phyloP scores from a whole-genome alignment of 163 green algal species.

The Scenedesmus sp. region DNA sequence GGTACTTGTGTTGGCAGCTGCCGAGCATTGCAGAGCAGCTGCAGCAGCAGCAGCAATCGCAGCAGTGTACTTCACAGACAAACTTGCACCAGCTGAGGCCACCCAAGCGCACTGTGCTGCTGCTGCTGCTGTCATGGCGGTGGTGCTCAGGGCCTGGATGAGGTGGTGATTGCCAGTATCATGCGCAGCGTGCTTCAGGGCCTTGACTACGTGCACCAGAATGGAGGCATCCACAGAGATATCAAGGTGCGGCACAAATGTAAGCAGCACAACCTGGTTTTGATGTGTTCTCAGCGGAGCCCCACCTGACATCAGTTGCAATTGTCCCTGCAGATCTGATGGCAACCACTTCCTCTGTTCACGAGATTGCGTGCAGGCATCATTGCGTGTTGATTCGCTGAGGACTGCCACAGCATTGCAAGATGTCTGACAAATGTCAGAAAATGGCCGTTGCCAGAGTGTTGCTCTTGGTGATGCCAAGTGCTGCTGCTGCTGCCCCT shows the following conservation, averaged over 20 bases:
- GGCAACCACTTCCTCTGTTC: too few relatives aligned
- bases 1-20: too few relatives aligned
- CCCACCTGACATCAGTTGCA: not conserved
- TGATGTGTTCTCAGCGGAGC: not conserved
- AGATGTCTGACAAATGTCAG: too few relatives aligned
- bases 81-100: not conserved
- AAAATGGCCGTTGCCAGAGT: too few relatives aligned
- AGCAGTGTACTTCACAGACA: not conserved
- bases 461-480: not conserved
- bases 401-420: too few relatives aligned
- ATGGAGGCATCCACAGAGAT: slow-evolving; percentile 82
- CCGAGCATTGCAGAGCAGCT: too few relatives aligned
- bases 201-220: slow-evolving; percentile 95
- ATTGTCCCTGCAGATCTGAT: not conserved
- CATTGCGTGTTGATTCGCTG: too few relatives aligned
- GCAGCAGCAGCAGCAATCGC: slow-evolving; percentile 1
- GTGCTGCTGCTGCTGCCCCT: not conserved
- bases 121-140: not conserved
- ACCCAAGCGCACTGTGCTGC: not conserved
- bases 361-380: too few relatives aligned
- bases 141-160: not conserved
- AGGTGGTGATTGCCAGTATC: slow-evolving; percentile 90
- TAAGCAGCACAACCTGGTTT: not conserved
- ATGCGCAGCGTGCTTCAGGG: slow-evolving; percentile 83
- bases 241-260: slow-evolving; percentile 80